Evolutionary conservation across 805 yeast species (phyloP).

Genomic region (Yarrowia sp.): DNA sequence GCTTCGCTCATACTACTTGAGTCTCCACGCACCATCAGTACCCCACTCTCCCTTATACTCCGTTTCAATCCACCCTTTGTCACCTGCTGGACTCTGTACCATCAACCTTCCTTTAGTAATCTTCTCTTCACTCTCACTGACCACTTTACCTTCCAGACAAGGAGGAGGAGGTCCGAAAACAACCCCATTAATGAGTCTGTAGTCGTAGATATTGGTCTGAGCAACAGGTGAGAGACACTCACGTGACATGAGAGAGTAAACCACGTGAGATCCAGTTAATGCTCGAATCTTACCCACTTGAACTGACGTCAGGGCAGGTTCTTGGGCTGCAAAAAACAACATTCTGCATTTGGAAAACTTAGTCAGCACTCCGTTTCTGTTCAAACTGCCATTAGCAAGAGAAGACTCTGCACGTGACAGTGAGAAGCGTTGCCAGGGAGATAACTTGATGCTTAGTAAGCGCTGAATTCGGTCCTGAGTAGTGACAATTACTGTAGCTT

Average conservation of each 20-base stretch:
- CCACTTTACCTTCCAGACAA: constrained; percentile 34
- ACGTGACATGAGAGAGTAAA: constrained; percentile 39
- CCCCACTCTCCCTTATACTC: constrained; percentile 26
- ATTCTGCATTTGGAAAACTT: constrained; percentile 27
- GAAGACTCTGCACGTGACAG: constrained; percentile 7
- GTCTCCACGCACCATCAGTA: constrained; percentile 12
- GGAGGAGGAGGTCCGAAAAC: constrained; percentile 38
- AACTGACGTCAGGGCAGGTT: constrained; percentile 31
- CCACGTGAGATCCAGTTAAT: constrained; percentile 39
- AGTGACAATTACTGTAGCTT: constrained; percentile 37
- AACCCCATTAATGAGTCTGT: constrained; percentile 28
- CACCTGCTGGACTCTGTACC: constrained; percentile 33
- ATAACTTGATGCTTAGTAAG: constrained; percentile 34
- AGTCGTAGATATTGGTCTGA: constrained; percentile 38
- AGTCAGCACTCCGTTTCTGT: constrained; percentile 28
- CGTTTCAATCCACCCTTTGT: constrained; percentile 7
- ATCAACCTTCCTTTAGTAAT: constrained; percentile 34
- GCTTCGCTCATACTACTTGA: neutral
- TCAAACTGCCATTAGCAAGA: neutral
- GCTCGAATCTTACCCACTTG: constrained; percentile 36
- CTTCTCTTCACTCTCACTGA: constrained; percentile 30
- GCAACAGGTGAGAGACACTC: constrained; percentile 38
- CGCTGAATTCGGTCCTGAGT: constrained; percentile 36
- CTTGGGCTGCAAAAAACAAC: constrained; percentile 28
- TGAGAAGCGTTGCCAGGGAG: neutral